phyloP scores from a whole-genome alignment of 129 eudicot genomes.

The Gnaphalium uliginosum region DNA sequence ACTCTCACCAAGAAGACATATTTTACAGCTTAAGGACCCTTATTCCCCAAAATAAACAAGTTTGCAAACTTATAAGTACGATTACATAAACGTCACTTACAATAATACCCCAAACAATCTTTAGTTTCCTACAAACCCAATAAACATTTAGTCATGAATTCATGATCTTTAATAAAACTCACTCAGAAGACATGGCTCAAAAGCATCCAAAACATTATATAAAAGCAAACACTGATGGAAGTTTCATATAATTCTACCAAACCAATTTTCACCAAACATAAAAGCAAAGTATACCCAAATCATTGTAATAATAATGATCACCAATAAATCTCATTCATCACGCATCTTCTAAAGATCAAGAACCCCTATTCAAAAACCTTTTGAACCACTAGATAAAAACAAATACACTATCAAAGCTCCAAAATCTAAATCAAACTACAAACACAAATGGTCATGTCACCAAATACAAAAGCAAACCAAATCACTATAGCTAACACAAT shows the following conservation, averaged over 20 bases:
- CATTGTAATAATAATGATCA: constrained; percentile 9
- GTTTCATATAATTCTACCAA: not conserved
- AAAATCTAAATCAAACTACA: not conserved
- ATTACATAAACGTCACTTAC: not conserved
- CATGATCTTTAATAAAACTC: not conserved
- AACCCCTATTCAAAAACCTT: constrained; percentile 11
- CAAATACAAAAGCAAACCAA: constrained; percentile 16
- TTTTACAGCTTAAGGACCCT: not conserved
- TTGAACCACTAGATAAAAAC: not conserved
- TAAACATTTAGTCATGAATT: not conserved
- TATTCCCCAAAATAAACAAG: not conserved
- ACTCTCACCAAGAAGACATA: not conserved
- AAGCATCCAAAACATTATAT: not conserved
- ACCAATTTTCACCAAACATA: constrained; percentile 8
- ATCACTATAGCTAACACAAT: not conserved
- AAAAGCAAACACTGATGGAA: not conserved
- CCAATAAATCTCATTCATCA: constrained; percentile 15
- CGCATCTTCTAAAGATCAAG: not conserved
- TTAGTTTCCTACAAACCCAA: not conserved
- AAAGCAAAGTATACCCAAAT: constrained; percentile 6
- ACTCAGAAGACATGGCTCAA: not conserved
- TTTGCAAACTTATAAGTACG: not conserved
- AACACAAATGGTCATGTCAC: constrained; percentile 6
- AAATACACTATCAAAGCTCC: not conserved
- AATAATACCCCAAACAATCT: not conserved